Evolutionary conservation across 441 rosid species (phyloP).

Genomic region (Mallotus japonicus): DNA sequence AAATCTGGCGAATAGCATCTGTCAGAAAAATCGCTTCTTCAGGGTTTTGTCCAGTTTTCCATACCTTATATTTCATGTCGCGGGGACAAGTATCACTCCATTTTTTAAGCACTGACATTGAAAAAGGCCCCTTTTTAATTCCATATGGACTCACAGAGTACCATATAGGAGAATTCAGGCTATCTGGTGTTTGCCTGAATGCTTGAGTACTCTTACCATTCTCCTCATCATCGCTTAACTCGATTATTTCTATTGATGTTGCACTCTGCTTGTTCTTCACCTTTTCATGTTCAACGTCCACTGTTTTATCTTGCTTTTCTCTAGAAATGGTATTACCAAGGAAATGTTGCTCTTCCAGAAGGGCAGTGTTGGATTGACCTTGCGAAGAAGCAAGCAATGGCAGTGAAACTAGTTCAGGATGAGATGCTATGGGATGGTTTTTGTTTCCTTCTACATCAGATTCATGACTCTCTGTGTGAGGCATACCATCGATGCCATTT

Average conservation of each 20-base stretch:
- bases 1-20: constrained; percentile 10
- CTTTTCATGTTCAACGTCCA: background rate
- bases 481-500: constrained; percentile 4
- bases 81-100: constrained; percentile 20
- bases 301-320: constrained; percentile 7
- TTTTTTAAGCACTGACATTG: constrained; percentile 28
- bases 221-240: constrained; percentile 31
- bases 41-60: constrained; percentile 28
- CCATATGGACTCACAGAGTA: constrained; percentile 22
- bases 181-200: constrained; percentile 7
- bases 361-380: constrained; percentile 2
- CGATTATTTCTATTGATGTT: constrained; percentile 11
- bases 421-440: constrained; percentile 6
- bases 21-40: constrained; percentile 24
- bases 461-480: constrained; percentile 10
- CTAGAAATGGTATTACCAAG: background rate
- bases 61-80: constrained; percentile 18
- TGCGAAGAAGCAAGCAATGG: background rate
- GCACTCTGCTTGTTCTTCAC: constrained; percentile 18
- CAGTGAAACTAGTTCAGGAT: background rate
- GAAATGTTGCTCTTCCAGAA: constrained; percentile 18
- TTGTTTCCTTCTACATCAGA: constrained; percentile 11
- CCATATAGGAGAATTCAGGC: constrained; percentile 15
- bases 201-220: background rate
- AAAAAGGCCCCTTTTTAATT: constrained; percentile 25